Evolutionary conservation across 495 filamentous ascomycete species (phyloP), one percentile per base, ranked within the genome.

Genomic region (Pseudomonodictys pantanalensis): DNA sequence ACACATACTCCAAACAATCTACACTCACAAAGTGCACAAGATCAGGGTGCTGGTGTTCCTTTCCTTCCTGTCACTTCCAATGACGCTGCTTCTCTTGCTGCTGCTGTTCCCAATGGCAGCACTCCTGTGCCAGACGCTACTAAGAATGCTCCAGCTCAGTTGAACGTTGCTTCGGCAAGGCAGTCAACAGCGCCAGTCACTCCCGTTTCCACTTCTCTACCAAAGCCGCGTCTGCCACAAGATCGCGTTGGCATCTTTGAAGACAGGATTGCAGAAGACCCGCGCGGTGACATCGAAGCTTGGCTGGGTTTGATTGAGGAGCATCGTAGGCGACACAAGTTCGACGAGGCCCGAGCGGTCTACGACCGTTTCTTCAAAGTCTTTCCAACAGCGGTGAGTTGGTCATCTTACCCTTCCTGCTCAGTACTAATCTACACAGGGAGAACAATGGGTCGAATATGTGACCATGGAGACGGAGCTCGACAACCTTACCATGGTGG

Each of bases 221-320:
- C 78, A 49, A 78, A 75, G 66, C 74, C 81, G 56, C 83, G 87
- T 48, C 76, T 91, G 52, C 83, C 89, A 38, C 82, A 88, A 73
- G 90, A 97, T 73, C 81, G 79, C 51, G 79, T 95, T 64, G 88
- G 90, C 10, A 86, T 92, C 38, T 78, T 97, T 58, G 91, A 98
- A 73, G 90, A 95, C 67, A 81, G 92, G 59, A 87, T 96, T 68
- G 83, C 83, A 58, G 89, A 97, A 64, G 93, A 97, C 70, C 89
- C 95, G 25, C 84, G 87, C 57, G 93, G 92, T 59, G 93, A 97
- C 68, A 78, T 92, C 62, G 84, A 91, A 46, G 90, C 92, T 15
- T 98, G 93, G 93, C 73, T 92, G 64, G 79, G 80, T 55, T 78
- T 98, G 67, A 91, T 98, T 71, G 79, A 79, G 60, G 92, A 97